Conservation (phyloP, 1,284 basidiomycete genomes). For the Trichosporon sp. region DNA sequence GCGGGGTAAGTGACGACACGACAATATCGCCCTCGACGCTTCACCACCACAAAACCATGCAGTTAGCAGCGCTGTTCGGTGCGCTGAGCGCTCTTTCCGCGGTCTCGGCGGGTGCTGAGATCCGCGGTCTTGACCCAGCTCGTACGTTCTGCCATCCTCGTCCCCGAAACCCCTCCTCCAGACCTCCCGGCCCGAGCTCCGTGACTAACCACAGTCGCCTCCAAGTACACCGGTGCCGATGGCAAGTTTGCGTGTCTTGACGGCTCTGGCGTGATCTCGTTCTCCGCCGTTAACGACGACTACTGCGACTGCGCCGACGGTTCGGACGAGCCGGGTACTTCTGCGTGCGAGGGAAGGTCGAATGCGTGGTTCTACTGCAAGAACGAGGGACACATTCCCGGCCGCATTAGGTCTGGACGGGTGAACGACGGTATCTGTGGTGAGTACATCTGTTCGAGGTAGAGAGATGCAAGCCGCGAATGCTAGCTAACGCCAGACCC, state of each 20-base stretch:
- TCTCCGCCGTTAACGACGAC: constrained; percentile 85
- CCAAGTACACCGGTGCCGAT: constrained; percentile 24
- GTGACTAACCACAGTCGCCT: constrained; percentile 28
- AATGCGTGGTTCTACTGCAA: constrained; percentile 79
- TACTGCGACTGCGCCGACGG: constrained; percentile 93
- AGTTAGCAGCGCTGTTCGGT: constrained; percentile 25
- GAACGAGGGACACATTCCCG: constrained; percentile 86
- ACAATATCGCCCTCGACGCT: neutral
- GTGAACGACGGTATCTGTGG: constrained; percentile 97
- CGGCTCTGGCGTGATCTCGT: constrained; percentile 59
- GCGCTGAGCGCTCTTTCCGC: constrained; percentile 25
- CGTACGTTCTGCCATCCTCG: constrained; percentile 20
- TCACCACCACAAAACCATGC: neutral
- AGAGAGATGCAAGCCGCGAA: no score
- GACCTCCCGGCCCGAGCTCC: neutral
- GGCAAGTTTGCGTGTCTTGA: constrained; percentile 50
- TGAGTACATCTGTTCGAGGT: constrained; percentile 55
- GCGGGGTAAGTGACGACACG: constrained; percentile 12
- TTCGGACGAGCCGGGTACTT: constrained; percentile 90
- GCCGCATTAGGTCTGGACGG: constrained; percentile 73
- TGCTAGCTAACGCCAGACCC: constrained; percentile 63
- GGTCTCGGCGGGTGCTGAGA: constrained; percentile 4
- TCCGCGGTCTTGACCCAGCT: constrained; percentile 32
- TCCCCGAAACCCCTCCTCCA: neutral
- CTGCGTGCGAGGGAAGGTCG: constrained; percentile 67